Base-by-base conservation (phyloP, 345 rosid genomes). In the Eucalyptus regnans region DNA sequence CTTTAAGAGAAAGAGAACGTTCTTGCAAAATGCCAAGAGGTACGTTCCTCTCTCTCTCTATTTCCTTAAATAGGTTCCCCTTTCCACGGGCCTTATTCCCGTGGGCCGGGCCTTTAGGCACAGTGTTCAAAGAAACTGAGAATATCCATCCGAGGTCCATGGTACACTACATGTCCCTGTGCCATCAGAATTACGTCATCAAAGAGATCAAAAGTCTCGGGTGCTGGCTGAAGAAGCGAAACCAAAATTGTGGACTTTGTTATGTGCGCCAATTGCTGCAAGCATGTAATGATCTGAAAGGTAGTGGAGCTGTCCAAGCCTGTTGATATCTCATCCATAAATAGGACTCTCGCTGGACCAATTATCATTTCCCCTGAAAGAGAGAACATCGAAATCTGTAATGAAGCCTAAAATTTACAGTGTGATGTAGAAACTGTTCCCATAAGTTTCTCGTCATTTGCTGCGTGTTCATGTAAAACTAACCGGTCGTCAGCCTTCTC, bases 281-380 rank as follows among this genome's bases (percentile, higher is more conserved):
- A 89, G 88, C 95, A 96, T 62, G 93, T 93, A 79, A 93, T 92
- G 44, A 94, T 95, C 90, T 94, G 97, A 85, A 94, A 50, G 52
- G 52, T 50, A 50, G 52, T 50, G 3, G 52, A 50, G 52, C 17
- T 50, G 52, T 50, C 18, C 76, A 96, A 89, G 88, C 99, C 97
- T 20, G 92, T 95, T 83, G 96, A 93, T 86, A 96, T 96, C 89
- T 94, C 99, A 88, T 96, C 98, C 99, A 96, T 95, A 89, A 96
- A 94, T 4, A 96, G 92, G 60, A 94, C 96, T 92, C 91, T 94
- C 4, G 93, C 89, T 12, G 97, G 99, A 33, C 97, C 98, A 18
- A 96, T 87, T 29, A 93, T 93, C 95, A 96, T 95, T 86, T 96
- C 99, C 79, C 95, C 97, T 89, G 93, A 71, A 80, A 86, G 48